These are phyloP conservation scores for Amanita fuliginea DNA, from an alignment of 768 basidiomycete genomes.

Conservation along the genomic window DNA sequence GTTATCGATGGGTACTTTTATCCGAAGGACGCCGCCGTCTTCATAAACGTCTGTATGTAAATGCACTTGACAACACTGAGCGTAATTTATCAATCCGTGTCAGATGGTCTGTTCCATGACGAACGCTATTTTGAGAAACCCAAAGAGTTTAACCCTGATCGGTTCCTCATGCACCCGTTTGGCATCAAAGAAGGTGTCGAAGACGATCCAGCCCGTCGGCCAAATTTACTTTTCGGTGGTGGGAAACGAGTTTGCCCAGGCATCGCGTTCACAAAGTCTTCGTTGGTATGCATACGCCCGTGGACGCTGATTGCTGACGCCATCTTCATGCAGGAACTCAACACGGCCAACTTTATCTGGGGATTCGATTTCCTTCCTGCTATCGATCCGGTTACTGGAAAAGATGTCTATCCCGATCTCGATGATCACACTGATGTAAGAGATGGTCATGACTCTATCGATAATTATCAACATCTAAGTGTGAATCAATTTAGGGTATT, in stretches of 20 bases:
- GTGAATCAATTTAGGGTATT: conserved; percentile 6
- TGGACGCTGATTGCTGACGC: conserved; percentile 1
- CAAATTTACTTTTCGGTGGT: conserved; percentile 12
- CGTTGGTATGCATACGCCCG: conserved; percentile 8
- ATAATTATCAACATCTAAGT: not conserved
- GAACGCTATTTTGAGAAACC: conserved; percentile 13
- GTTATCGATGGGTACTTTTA: conserved; percentile 1
- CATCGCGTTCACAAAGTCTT: conserved; percentile 13
- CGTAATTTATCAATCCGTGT: not conserved
- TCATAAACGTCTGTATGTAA: conserved; percentile 15
- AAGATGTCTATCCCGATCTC: conserved; percentile 4
- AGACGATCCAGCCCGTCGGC: conserved; percentile 11
- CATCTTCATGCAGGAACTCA: too few species aligned
- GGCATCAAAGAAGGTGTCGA: conserved; percentile 11
- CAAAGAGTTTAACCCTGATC: conserved; percentile 13
- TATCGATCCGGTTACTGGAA: conserved; percentile 8
- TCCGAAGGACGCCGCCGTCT: conserved; percentile 14
- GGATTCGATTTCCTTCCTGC: conserved; percentile 14
- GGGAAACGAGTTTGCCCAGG: conserved; percentile 16
- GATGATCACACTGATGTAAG: conserved; percentile 7
- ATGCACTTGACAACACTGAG: not conserved
- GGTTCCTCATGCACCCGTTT: conserved; percentile 10
- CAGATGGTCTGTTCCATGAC: conserved; percentile 17
- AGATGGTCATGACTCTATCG: not conserved
- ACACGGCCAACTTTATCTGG: conserved; percentile 13